Base-by-base conservation (phyloP, 441 rosid species). In the Jatropha podagrica region DNA sequence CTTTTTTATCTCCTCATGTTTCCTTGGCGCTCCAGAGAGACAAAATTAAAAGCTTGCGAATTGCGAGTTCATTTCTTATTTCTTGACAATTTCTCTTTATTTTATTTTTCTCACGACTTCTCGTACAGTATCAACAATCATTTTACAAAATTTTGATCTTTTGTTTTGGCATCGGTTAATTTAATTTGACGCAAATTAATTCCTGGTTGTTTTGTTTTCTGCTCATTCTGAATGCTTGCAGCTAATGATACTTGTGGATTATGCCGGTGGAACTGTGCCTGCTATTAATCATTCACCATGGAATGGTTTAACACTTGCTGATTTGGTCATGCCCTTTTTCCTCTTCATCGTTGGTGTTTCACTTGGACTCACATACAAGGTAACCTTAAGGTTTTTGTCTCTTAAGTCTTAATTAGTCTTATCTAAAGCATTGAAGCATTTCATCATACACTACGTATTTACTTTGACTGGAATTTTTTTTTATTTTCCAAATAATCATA, bases 261-360 rank as follows among this genome's bases (percentile, higher is more conserved):
- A 91, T 77, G 92, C 74, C 63, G 98, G 98, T 76, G 95, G 94
- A 75, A 13, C 89, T 63, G 18, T 90, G 69, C 93, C 96, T 68
- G 82, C 90, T 26, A 87, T 94, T 77, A 92, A 92, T 72, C 97
- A 94, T 87, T 88, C 98, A 9, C 95, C 98, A 56, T 94, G 98
- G 98, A 79, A 92, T 78, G 96, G 98, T 56, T 48, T 92, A 59
- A 91, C 96, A n/a, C 83, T 94, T 61, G 98, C 98, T 7, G 98
- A 94, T 87, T 87, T 89, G 51, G 95, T 94, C 74, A 94, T 94
- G 98, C 96, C 98, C 20, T 92, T 92, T 83, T 92, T 94, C 82
- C 89, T 94, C 59, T 94, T 94, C 80, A 90, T 94, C 51, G 97
- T 91, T 71, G 98, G 98, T 48, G 90, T 91, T 68, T 88, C 98